Conservation (phyloP, 495 filamentous ascomycete genomes). For the Poronia punctata region DNA sequence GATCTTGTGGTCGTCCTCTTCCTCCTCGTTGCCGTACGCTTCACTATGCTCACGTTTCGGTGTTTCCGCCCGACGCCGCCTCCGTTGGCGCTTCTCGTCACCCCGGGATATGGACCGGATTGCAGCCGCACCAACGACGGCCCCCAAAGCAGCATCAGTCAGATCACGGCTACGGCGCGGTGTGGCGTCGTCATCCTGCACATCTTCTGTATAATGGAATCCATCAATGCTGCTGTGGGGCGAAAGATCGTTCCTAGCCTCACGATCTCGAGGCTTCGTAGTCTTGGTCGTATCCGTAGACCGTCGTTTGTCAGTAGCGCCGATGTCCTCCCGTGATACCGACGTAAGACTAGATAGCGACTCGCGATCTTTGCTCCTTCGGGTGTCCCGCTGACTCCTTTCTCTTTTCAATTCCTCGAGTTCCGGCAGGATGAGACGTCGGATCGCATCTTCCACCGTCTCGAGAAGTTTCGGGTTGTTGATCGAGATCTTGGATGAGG, state of each 20-base stretch:
- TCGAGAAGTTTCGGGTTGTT: conserved; percentile 95
- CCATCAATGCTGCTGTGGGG: conserved; percentile 36
- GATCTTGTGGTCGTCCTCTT: conserved; percentile 31
- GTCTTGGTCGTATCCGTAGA: conserved; percentile 30
- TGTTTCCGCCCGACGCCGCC: conserved; percentile 37
- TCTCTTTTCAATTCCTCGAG: conserved; percentile 85
- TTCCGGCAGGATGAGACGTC: conserved; percentile 84
- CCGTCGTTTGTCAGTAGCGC: conserved; percentile 37
- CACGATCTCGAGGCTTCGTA: conserved; percentile 36
- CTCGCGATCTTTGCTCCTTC: conserved; percentile 38
- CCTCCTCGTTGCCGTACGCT: conserved; percentile 28
- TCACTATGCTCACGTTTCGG: conserved; percentile 33
- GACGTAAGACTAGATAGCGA: conserved; percentile 53
- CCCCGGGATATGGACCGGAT: conserved; percentile 31
- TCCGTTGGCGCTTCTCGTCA: conserved; percentile 38
- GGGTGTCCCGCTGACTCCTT: conserved; percentile 56
- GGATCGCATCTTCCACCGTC: conserved; percentile 93
- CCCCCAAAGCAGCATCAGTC: conserved; percentile 31
- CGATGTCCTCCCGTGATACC: conserved; percentile 52
- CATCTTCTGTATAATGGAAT: conserved; percentile 30
- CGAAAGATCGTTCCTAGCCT: conserved; percentile 53
- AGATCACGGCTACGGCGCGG: conserved; percentile 32
- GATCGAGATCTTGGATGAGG: conserved; percentile 74
- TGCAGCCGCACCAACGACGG: conserved; percentile 25
- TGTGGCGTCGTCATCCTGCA: conserved; percentile 31